phyloP scores from a whole-genome alignment of 1,139 yeast genomes.

The Maudiozyma humilis region DNA sequence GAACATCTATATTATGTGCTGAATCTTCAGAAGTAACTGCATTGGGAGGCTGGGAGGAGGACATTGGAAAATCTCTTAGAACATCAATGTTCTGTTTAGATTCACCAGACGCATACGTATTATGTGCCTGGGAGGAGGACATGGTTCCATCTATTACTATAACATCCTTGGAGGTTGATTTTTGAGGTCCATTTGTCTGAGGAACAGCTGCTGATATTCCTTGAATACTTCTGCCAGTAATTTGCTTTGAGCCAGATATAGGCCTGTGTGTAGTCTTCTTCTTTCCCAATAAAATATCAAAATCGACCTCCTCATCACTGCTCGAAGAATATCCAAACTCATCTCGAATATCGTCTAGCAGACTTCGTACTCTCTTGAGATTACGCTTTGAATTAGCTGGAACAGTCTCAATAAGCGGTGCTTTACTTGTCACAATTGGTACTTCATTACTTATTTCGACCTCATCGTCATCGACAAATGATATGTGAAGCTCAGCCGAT shows the following conservation, averaged over 20 bases:
- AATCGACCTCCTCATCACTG: neutral
- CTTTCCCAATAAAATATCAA: neutral
- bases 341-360: conserved; percentile 2
- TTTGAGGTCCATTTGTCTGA: too few species aligned
- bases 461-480: neutral
- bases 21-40: too few species aligned
- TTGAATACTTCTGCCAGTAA: too few species aligned
- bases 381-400: neutral
- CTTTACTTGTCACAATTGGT: neutral
- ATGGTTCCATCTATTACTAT: neutral
- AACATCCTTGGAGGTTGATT: too few species aligned
- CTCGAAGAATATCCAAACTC: neutral
- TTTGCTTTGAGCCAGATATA: too few species aligned
- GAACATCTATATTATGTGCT: conserved; percentile 5
- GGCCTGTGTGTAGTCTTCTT: neutral
- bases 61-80: conserved; percentile 3
- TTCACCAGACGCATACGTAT: neutral
- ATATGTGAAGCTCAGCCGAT: neutral
- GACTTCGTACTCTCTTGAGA: neutral
- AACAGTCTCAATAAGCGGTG: neutral
- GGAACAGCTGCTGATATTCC: too few species aligned
- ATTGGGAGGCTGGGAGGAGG: conserved; percentile 2
- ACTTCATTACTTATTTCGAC: neutral
- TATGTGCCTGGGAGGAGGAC: neutral
- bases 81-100: too few species aligned